phyloP scores from a whole-genome alignment of 2,329 filamentous ascomycete species.

The Ceratocystis cubensis region DNA sequence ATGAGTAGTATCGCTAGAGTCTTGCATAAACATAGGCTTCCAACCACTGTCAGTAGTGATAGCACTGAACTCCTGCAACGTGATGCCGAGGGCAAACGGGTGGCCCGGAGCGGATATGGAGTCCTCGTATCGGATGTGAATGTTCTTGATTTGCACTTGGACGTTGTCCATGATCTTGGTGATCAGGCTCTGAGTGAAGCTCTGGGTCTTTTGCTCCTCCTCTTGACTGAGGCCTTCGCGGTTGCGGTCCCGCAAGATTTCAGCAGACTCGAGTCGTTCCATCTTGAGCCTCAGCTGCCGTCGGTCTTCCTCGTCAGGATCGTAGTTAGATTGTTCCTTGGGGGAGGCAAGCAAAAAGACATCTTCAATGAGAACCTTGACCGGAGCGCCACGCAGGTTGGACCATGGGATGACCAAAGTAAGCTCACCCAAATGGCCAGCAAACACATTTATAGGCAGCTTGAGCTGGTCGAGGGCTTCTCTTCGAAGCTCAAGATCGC shows the following conservation, averaged over 20 bases:
- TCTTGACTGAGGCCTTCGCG: conserved; percentile 88
- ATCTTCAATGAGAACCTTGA: conserved; percentile 92
- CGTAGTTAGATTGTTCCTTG: conserved; percentile 86
- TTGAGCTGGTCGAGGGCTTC: conserved; percentile 96
- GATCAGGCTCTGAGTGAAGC: conserved; percentile 86
- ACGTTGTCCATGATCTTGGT: conserved; percentile 98
- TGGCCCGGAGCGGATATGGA: conserved; percentile 89
- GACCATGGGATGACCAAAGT: conserved; percentile 95
- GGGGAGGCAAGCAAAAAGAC: conserved; percentile 91
- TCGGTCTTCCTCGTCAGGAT: conserved; percentile 81
- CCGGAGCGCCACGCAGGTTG: conserved; percentile 84
- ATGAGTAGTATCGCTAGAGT: conserved; percentile 69
- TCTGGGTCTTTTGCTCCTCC: conserved; percentile 95
- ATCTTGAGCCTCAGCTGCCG: conserved; percentile 89
- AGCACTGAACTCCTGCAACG: conserved; percentile 90
- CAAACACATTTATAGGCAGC: conserved; percentile 89
- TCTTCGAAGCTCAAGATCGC: conserved; percentile 78
- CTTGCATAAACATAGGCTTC: conserved; percentile 92
- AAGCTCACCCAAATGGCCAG: conserved; percentile 84
- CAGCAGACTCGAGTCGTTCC: conserved; percentile 94
- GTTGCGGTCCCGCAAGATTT: conserved; percentile 82
- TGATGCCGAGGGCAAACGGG: conserved; percentile 85
- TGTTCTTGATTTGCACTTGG: conserved; percentile 95
- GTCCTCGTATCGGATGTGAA: conserved; percentile 96
- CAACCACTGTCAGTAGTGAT: conserved; percentile 91